phyloP scores from a whole-genome alignment of 1,284 basidiomycete genomes.

The Afroboletus lepidellus region DNA sequence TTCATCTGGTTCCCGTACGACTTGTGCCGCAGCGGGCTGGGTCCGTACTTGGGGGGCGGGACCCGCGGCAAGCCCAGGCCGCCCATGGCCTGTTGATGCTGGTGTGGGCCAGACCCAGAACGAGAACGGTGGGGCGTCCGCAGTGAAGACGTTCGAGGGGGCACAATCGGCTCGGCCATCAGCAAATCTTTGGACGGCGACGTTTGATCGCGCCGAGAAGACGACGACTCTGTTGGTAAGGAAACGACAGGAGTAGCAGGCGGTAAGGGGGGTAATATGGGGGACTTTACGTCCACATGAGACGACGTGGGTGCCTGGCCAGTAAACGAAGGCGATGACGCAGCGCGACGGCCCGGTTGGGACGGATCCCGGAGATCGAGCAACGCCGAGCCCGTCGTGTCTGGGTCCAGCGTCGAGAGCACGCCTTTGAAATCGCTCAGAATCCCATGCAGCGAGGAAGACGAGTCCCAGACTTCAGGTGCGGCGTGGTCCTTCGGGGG shows the following conservation, averaged over 20 bases:
- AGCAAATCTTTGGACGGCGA: constrained; percentile 24
- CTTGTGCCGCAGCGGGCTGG: constrained; percentile 42
- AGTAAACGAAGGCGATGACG: constrained; percentile 27
- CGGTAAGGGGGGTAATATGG: constrained; percentile 17
- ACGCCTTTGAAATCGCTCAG: constrained; percentile 69
- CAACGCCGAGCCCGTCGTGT: constrained; percentile 41
- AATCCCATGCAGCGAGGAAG: constrained; percentile 55
- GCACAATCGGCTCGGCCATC: constrained; percentile 43
- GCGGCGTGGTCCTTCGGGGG: constrained; percentile 32
- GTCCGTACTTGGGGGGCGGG: constrained; percentile 36
- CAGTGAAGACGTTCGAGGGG: constrained; percentile 59
- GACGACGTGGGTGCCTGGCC: constrained; percentile 16
- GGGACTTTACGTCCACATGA: constrained; percentile 24
- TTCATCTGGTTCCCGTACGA: constrained; percentile 36
- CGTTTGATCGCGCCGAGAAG: constrained; percentile 25
- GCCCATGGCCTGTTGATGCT: constrained; percentile 22
- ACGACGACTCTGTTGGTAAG: constrained; percentile 34
- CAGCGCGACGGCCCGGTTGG: constrained; percentile 46
- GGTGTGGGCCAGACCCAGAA: constrained; percentile 38
- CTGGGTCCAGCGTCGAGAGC: constrained; percentile 61
- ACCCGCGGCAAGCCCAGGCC: constrained; percentile 26
- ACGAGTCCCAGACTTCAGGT: constrained; percentile 44
- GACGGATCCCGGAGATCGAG: constrained; percentile 66
- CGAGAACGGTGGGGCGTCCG: constrained; percentile 40
- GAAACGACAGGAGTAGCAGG: constrained; percentile 36